These are phyloP conservation scores for Alternaria triticina DNA, from an alignment of 2,329 filamentous ascomycete species.

Conservation along the genomic window DNA sequence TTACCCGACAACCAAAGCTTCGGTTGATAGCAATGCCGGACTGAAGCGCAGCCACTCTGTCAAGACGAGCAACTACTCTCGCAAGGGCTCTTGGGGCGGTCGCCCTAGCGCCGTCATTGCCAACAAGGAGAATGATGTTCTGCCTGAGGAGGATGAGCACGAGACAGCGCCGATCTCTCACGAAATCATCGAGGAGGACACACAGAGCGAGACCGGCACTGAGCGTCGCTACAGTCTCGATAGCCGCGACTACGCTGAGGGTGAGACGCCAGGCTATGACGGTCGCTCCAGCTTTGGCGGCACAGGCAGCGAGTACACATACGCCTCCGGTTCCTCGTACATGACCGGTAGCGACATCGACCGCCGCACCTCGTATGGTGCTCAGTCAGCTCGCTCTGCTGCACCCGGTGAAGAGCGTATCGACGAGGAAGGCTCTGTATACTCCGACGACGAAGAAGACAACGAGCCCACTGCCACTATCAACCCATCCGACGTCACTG, in stretches of 20 bases:
- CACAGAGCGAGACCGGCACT: slow-evolving; percentile 48
- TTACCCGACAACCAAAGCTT: slow-evolving; percentile 41
- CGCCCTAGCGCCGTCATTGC: slow-evolving; percentile 37
- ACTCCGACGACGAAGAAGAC: slow-evolving; percentile 41
- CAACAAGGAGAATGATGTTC: slow-evolving; percentile 57
- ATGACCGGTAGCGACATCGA: slow-evolving; percentile 55
- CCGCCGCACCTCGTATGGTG: slow-evolving; percentile 54
- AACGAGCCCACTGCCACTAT: slow-evolving; percentile 38
- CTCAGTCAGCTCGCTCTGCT: slow-evolving; percentile 42
- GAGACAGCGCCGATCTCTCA: slow-evolving; percentile 31
- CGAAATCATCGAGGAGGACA: slow-evolving; percentile 37
- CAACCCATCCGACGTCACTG: slow-evolving; percentile 32
- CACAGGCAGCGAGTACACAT: slow-evolving; percentile 53
- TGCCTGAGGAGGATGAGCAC: slow-evolving; percentile 53
- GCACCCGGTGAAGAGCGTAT: slow-evolving; percentile 37
- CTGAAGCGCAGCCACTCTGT: slow-evolving; percentile 58
- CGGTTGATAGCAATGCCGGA: slow-evolving; percentile 51
- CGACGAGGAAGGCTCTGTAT: slow-evolving; percentile 39
- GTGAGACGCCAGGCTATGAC: slow-evolving; percentile 44
- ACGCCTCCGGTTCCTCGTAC: slow-evolving; percentile 56
- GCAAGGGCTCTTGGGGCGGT: slow-evolving; percentile 47
- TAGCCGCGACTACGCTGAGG: slow-evolving; percentile 44
- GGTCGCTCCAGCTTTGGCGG: slow-evolving; percentile 52
- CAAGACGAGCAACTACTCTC: slow-evolving; percentile 43
- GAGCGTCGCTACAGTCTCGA: slow-evolving; percentile 48